A percentile compares a stretch with the other conserved stretches of the same genome.
Evolutionary conservation across 2,329 filamentous ascomycete species (phyloP).

Genomic region (Fusarium lyarnte): DNA sequence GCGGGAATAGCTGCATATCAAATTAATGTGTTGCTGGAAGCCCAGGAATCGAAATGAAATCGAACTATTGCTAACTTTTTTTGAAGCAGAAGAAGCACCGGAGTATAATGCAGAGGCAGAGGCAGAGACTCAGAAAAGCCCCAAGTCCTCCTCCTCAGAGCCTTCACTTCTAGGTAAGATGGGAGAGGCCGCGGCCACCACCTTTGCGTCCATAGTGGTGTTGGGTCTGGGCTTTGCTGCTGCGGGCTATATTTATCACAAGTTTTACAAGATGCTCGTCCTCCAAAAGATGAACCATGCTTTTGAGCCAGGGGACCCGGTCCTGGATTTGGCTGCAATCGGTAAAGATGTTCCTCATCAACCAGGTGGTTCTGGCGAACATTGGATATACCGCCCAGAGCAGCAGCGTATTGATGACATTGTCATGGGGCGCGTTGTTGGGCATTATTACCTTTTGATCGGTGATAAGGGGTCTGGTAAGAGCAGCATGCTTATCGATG

Average conservation of each 20-base stretch:
- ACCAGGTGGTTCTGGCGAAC: conserved; percentile 51
- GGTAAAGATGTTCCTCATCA: conserved; percentile 64
- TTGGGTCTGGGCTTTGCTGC: conserved; percentile 71
- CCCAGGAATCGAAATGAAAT: not conserved
- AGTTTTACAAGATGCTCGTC: conserved; percentile 88
- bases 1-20: not conserved
- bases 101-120: not conserved
- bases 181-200: conserved; percentile 78
- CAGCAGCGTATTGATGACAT: conserved; percentile 86
- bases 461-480: conserved; percentile 98
- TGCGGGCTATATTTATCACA: conserved; percentile 82
- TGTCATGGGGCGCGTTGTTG: conserved; percentile 74
- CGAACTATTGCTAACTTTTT: conserved; percentile 12
- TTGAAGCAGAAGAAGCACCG: conserved; percentile 13
- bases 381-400: conserved; percentile 85
- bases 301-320: conserved; percentile 91
- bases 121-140: not conserved
- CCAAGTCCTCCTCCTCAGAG: conserved; percentile 37
- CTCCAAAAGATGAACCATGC: conserved; percentile 93
- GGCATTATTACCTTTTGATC: conserved; percentile 91
- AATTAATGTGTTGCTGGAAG: not conserved
- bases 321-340: conserved; percentile 79
- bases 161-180: conserved; percentile 66
- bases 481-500: conserved; percentile 93
- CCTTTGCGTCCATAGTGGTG: conserved; percentile 77